Conservation (phyloP, 1,284 basidiomycete genomes). For the Sporisorium exsertum region DNA sequence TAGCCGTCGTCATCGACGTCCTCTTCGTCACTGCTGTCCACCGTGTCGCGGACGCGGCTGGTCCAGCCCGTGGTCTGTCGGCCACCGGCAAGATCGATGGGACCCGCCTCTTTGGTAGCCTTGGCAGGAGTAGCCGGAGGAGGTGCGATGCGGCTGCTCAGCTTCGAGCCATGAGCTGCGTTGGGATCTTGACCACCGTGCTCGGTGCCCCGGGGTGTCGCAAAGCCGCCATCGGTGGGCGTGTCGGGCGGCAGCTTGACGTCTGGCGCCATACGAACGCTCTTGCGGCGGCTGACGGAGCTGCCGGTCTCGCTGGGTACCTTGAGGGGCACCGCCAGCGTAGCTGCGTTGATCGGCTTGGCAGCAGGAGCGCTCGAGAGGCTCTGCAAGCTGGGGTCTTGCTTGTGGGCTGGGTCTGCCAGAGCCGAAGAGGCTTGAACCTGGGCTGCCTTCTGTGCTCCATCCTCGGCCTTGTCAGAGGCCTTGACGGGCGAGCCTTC, state of each 20-base stretch:
- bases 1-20: constrained; percentile 54
- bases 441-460: constrained; percentile 39
- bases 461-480: constrained; percentile 21
- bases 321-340: constrained; percentile 20
- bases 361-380: constrained; percentile 24
- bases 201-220: constrained; percentile 41
- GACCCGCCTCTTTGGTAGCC: constrained; percentile 44
- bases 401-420: constrained; percentile 41
- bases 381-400: constrained; percentile 32
- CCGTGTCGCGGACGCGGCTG: constrained; percentile 54
- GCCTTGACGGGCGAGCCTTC: constrained; percentile 33
- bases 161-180: constrained; percentile 33
- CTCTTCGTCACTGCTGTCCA: constrained; percentile 62
- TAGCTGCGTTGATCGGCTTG: constrained; percentile 13
- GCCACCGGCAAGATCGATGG: constrained; percentile 37
- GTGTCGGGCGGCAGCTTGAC: constrained; percentile 63
- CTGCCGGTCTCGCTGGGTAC: constrained; percentile 45
- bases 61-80: constrained; percentile 59
- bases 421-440: constrained; percentile 44
- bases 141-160: constrained; percentile 55
- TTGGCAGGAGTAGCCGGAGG: constrained; percentile 48
- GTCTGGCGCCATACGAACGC: constrained; percentile 66
- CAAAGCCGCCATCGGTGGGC: constrained; percentile 30
- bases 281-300: constrained; percentile 55
- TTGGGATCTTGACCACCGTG: constrained; percentile 45